Base-by-base conservation (phyloP, 2,329 filamentous ascomycete genomes). In the Aspergillus niger region DNA sequence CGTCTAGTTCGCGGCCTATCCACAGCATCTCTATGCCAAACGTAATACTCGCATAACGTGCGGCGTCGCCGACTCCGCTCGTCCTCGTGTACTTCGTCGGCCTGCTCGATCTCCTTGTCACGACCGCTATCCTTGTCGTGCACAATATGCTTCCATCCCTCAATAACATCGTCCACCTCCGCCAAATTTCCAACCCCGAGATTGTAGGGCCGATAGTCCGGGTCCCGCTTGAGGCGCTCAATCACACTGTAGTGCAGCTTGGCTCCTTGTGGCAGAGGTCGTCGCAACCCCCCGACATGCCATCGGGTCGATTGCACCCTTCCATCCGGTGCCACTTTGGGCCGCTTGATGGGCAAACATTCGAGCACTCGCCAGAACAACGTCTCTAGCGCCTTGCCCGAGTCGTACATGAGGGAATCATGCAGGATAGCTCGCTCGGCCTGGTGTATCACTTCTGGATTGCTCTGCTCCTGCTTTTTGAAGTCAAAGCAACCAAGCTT, bases 331-430 rank as follows among this genome's bases (percentile, higher is more conserved):
- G 55, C 38, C 2, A 67, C 57, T 13, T 59, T 63, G 2, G 63
- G 59, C 5, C 65, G 39, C 39, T 65, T 63, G 32, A 62, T 63
- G 2, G 65, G 65, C 30, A 67, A 26, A 24, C 57, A 65, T 38
- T 67, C 65, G 30, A 67, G 43, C 7, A 66, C 5, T 3, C 64
- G 64, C 65, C 65, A 67, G 38, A 67, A 66, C 41, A 67, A 32
- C 5, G 64, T 62, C 32, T 66, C 64, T 0, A 66, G 3, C 10
- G 49, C 39, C 10, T 61, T 55, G 1, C 65, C 65, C 15, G 54
- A 55, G n/a, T 65, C 58, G 24, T 65, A 67, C 30, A 59, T 32
- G 7, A 67, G 58, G 3, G 64, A 65, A 38, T 67, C 64, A 32
- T 67, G 65, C 26, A 66, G 56, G 11, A 38, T 20, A 3, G 65